These are phyloP conservation scores for Tylopilus subfusipes DNA, from an alignment of 768 basidiomycete genomes.

Conservation along the genomic window DNA sequence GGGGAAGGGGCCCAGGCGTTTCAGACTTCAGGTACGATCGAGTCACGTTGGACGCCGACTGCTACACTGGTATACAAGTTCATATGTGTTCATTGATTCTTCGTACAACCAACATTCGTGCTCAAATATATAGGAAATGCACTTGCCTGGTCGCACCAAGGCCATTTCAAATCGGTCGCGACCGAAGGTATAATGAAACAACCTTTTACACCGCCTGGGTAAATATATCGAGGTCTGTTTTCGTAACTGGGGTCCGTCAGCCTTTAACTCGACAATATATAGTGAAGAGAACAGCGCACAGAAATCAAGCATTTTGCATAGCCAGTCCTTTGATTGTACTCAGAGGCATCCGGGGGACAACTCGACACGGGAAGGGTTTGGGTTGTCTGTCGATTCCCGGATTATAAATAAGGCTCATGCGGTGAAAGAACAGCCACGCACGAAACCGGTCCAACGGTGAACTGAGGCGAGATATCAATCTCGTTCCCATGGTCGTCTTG, in stretches of 20 bases:
- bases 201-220: background rate
- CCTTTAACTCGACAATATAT: background rate
- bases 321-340: constrained; percentile 9
- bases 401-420: background rate
- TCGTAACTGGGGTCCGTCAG: background rate
- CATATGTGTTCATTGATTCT: background rate
- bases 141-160: constrained; percentile 8
- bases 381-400: constrained; percentile 16
- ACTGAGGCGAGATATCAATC: constrained; percentile 24
- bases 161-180: background rate
- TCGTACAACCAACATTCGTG: background rate
- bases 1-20: background rate
- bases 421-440: constrained; percentile 6
- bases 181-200: background rate
- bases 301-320: constrained; percentile 5
- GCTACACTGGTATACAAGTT: background rate
- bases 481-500: constrained; percentile 22
- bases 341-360: constrained; percentile 16
- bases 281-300: background rate
- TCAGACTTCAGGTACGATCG: background rate
- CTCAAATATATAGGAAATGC: background rate
- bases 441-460: constrained; percentile 18
- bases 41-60: background rate
- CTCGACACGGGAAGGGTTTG: constrained; percentile 20
- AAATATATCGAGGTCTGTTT: background rate